These are phyloP conservation scores for Syncephalastrum contaminatum DNA, from an alignment of 371 early-diverging fungal species.

Conservation along the genomic window DNA sequence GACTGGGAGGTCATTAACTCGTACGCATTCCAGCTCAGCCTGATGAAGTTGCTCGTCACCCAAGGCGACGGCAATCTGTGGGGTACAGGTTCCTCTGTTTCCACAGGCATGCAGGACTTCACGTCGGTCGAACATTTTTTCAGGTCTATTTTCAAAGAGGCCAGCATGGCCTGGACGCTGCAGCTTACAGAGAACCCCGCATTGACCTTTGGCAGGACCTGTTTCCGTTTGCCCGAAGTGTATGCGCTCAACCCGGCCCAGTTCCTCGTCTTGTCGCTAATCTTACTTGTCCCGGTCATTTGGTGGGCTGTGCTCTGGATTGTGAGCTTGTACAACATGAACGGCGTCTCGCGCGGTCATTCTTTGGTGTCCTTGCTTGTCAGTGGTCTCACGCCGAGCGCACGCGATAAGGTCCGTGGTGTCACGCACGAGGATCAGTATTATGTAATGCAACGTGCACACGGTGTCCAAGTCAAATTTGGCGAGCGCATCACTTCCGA, in stretches of 20 bases:
- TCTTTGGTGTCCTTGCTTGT: constrained; percentile 14
- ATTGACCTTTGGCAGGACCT: not conserved
- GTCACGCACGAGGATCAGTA: constrained; percentile 11
- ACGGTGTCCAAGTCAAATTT: constrained; percentile 5
- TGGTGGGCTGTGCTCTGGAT: constrained; percentile 17
- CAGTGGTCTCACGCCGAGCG: constrained; percentile 12
- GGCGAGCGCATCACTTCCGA: constrained; percentile 6
- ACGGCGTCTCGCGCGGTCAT: constrained; percentile 18
- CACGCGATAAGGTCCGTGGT: constrained; percentile 10
- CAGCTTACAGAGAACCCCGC: not conserved
- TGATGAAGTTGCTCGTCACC: constrained; percentile 3
- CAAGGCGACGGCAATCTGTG: not conserved
- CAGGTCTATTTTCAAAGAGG: not conserved
- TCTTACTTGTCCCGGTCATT: constrained; percentile 7
- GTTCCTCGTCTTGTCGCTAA: not conserved
- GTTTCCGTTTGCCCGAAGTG: not conserved
- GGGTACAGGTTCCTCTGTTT: not conserved
- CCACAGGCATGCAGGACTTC: not conserved
- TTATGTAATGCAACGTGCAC: constrained; percentile 3
- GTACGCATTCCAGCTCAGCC: constrained; percentile 12
- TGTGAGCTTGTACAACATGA: constrained; percentile 6
- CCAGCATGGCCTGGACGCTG: not conserved
- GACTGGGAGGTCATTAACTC: constrained; percentile 5
- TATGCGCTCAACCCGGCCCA: constrained; percentile 6
- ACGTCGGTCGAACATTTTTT: not conserved